Percentiles rank a stretch among this genome's conserved stretches.
Evolutionary conservation across 371 early-diverging fungal species (phyloP).

Genomic region (Mortierella sp.): DNA sequence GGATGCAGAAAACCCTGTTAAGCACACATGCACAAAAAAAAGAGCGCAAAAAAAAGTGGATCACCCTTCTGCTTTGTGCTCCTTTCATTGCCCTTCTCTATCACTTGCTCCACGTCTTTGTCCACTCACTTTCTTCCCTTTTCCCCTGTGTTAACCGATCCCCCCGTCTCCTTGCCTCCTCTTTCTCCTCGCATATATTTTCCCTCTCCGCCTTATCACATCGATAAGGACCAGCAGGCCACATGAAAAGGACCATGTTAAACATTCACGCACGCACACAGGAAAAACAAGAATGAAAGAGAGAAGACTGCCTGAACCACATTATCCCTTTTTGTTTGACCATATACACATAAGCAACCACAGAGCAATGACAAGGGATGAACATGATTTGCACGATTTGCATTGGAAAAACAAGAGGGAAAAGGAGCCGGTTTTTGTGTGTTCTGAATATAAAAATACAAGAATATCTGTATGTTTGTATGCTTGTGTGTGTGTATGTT

Average conservation of each 20-base stretch:
- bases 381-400: background rate
- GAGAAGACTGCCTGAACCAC: background rate
- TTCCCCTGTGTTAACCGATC: background rate
- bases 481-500: background rate
- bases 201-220: constrained; percentile 11
- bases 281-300: background rate
- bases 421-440: background rate
- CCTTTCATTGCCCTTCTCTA: no score
- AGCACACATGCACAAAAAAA: background rate
- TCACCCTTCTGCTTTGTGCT: background rate
- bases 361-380: background rate
- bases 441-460: background rate
- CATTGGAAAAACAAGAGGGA: background rate
- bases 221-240: background rate
- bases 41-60: background rate
- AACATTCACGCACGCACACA: background rate
- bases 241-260: background rate
- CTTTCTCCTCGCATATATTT: background rate
- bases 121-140: background rate
- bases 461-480: background rate
- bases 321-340: background rate
- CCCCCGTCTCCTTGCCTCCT: background rate
- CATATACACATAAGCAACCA: background rate
- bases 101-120: background rate
- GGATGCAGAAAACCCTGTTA: background rate